Conservation (phyloP, 1,139 yeast genomes). For the Magnusiomyces ingens region DNA sequence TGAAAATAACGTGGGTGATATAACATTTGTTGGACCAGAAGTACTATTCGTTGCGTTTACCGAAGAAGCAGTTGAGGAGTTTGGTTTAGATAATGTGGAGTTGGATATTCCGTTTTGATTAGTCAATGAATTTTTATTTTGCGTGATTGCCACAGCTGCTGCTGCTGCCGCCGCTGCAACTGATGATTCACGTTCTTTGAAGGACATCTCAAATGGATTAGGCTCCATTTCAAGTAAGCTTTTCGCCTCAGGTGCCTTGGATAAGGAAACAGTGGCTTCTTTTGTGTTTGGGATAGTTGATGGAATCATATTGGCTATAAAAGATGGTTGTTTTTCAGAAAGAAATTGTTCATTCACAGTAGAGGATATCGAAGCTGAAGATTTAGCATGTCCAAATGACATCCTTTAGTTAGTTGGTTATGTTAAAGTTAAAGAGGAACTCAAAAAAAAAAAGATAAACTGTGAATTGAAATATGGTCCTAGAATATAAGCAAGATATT, state of each 20-base stretch:
- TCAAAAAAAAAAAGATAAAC: no score
- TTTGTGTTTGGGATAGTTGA: no score
- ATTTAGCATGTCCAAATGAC: no score
- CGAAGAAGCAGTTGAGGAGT: slow-evolving; percentile 1
- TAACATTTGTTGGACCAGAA: slow-evolving; percentile 3
- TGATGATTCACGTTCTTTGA: slow-evolving; percentile 50
- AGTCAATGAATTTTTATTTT: neutral
- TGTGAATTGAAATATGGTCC: no score
- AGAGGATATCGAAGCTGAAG: no score
- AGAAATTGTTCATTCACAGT: no score
- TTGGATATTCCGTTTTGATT: neutral
- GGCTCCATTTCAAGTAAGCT: slow-evolving; percentile 70
- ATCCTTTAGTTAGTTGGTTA: no score
- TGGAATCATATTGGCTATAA: no score
- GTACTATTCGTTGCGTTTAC: slow-evolving; percentile 4
- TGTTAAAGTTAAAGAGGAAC: no score
- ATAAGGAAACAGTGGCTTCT: slow-evolving; percentile 9
- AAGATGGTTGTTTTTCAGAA: no score
- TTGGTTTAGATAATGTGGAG: neutral
- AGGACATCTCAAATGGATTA: slow-evolving; percentile 91
- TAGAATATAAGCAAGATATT: no score
- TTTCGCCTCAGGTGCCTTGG: neutral
- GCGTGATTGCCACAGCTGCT: slow-evolving; percentile 5
- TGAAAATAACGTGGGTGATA: neutral
- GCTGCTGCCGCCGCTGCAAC: slow-evolving; percentile 11